phyloP scores from a whole-genome alignment of 306 rosid genomes.

The Gastrolobium villosum region DNA sequence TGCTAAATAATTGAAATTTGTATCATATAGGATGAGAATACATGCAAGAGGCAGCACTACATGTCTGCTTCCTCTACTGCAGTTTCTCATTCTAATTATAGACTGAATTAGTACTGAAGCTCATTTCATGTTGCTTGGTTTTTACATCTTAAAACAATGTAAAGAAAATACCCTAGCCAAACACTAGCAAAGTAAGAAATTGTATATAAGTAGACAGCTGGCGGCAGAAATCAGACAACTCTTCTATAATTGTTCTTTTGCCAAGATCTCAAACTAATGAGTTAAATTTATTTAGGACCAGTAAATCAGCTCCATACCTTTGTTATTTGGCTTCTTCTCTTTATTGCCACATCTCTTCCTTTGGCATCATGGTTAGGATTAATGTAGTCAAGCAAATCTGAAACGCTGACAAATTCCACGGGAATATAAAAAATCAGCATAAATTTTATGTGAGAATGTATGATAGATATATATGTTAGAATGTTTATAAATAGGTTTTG shows the following conservation, averaged over 20 bases:
- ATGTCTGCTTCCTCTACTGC: neutral
- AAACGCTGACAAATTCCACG: slow-evolving; percentile 67
- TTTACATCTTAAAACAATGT: slow-evolving; percentile 1
- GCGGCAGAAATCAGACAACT: slow-evolving; percentile 18
- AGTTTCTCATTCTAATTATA: slow-evolving; percentile 3
- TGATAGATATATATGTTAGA: neutral
- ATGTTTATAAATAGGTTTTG: no score
- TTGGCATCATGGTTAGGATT: slow-evolving; percentile 72
- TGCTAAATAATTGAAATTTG: slow-evolving; percentile 55
- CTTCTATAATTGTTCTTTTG: neutral
- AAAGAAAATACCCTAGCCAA: neutral
- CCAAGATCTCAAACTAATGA: slow-evolving; percentile 17
- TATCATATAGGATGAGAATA: slow-evolving; percentile 8
- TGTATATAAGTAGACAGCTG: neutral
- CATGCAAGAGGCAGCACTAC: slow-evolving; percentile 16
- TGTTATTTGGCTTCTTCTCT: slow-evolving; percentile 71
- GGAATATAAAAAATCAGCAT: slow-evolving; percentile 22
- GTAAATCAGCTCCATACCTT: slow-evolving; percentile 61
- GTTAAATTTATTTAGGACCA: slow-evolving; percentile 6
- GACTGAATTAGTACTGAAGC: slow-evolving; percentile 22
- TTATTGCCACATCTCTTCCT: slow-evolving; percentile 69
- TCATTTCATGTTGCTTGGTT: slow-evolving; percentile 4
- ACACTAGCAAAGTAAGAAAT: slow-evolving; percentile 14
- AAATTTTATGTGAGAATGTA: neutral
- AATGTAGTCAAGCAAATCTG: slow-evolving; percentile 92